Base-by-base conservation (phyloP, 2,329 filamentous ascomycete genomes). In the Thermothelomyces thermophilus region DNA sequence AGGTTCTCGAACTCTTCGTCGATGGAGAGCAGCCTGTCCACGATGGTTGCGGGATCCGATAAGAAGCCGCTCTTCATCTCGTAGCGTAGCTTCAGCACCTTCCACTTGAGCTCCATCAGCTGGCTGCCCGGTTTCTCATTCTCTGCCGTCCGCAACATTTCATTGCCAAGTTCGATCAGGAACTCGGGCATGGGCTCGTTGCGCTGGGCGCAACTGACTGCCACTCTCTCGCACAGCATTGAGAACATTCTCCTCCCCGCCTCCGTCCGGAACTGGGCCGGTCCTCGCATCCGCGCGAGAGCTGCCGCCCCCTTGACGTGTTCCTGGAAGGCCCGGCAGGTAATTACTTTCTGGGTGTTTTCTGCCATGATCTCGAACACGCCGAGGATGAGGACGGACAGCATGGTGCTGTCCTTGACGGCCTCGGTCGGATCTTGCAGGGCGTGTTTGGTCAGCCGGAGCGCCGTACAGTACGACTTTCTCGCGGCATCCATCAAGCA, bases 341-440 rank as follows among this genome's bases (percentile, higher is more conserved):
- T 77, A 46, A 70, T 65, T 0, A 72, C 75, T 43, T 71, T 67
- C 7, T 68, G 63, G 6, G 67, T 70, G 17, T 65, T 68, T 14
- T 75, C 74, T 10, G 73, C 72, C 52, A 79, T 67, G 56, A 74
- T 75, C 60, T 80, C 76, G 54, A 75, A 80, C 4, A 76, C 73
- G 37, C 74, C 72, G 5, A 80, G 67, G 40, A 80, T 72, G 41
- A 80, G 67, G 14, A 80, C 71, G 0, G 68, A 71, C 28, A 74
- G 71, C 69, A 80, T 73, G 0, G 77, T 80, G 36, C 68, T 73
- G 54, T 73, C 73, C 56, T 72, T 74, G 58, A 69, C 60, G 9
- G 66, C 69, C 48, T 73, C 68, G 13, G 53, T 57, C 0, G 74
- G 70, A 46, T 73, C 63, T 40, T 66, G 63, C n/a, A 80, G 66